Percentiles rank a stretch among this genome's conserved stretches.
Conservation (phyloP, 2,329 filamentous ascomycete genomes). For the Aspergillus sp. region DNA sequence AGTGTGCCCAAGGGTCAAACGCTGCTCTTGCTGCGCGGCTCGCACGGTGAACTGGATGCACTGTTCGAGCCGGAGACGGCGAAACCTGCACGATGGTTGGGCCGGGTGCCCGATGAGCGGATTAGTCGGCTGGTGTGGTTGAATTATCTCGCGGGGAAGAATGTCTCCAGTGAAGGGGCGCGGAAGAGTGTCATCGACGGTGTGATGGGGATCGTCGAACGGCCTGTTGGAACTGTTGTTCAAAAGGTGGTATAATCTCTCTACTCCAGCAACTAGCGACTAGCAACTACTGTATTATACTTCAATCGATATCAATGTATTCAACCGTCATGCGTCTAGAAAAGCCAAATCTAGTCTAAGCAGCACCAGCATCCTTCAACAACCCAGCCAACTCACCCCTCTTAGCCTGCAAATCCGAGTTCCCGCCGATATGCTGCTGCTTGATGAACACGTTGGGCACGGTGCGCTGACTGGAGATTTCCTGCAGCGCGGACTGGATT, state of each 20-base stretch:
- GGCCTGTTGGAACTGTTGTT: slow-evolving; percentile 79
- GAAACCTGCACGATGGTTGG: slow-evolving; percentile 51
- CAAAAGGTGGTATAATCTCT: slow-evolving; percentile 53
- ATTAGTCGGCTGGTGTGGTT: slow-evolving; percentile 78
- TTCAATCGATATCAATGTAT: slow-evolving; percentile 2
- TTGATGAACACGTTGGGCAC: slow-evolving; percentile 95
- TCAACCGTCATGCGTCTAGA: background rate
- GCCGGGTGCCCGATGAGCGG: slow-evolving; percentile 67
- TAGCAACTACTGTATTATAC: slow-evolving; percentile 3
- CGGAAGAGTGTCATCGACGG: slow-evolving; percentile 78
- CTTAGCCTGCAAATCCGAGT: slow-evolving; percentile 73
- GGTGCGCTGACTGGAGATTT: slow-evolving; percentile 74
- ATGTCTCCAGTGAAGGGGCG: slow-evolving; percentile 75
- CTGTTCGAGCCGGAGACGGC: slow-evolving; percentile 51
- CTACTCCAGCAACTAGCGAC: background rate
- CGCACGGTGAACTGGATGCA: slow-evolving; percentile 57
- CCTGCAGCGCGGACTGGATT: slow-evolving; percentile 72
- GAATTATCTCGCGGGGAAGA: slow-evolving; percentile 78
- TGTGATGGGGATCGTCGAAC: slow-evolving; percentile 75
- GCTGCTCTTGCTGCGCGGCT: slow-evolving; percentile 62
- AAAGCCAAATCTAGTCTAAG: slow-evolving; percentile 33
- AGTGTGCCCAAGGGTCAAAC: slow-evolving; percentile 74
- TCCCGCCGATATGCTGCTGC: slow-evolving; percentile 88
- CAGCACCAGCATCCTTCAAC: slow-evolving; percentile 55
- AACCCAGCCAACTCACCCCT: slow-evolving; percentile 56